Percentiles rank a stretch among this genome's conserved stretches.
Conservation (phyloP, 1,284 basidiomycete genomes). For the Termitomyces sp. region DNA sequence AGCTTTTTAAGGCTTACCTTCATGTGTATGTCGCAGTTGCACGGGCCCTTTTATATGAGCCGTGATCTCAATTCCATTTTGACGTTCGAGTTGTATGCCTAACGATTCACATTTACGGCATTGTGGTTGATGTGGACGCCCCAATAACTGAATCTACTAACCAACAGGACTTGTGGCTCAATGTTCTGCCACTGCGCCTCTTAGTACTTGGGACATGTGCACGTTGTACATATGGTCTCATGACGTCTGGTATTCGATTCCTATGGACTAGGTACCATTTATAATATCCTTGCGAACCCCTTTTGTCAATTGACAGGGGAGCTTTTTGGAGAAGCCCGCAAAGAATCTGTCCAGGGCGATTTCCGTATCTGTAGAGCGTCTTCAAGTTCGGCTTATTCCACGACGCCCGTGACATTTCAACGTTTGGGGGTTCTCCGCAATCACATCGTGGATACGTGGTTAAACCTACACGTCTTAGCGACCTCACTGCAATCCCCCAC, state of each 20-base stretch:
- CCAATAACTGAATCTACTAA: background rate
- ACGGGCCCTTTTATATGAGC: background rate
- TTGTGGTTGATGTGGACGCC: background rate
- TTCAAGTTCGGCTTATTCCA: slow-evolving; percentile 4
- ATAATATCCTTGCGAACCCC: background rate
- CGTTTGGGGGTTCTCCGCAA: background rate
- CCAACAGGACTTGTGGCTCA: slow-evolving; percentile 2
- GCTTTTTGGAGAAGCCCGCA: background rate
- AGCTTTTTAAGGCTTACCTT: background rate
- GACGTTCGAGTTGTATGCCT: no score
- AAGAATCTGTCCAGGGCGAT: background rate
- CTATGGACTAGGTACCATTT: background rate
- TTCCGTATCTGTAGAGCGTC: background rate
- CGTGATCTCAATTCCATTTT: slow-evolving; percentile 4
- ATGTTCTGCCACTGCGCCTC: background rate
- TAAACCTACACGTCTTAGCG: background rate
- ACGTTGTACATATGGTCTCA: background rate
- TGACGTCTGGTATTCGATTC: slow-evolving; percentile 2
- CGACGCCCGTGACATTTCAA: background rate
- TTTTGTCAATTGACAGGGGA: slow-evolving; percentile 10
- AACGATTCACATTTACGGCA: background rate
- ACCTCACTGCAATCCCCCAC: no score
- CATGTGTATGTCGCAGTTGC: background rate
- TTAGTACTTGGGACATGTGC: background rate
- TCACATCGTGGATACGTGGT: no score